Evolutionary conservation across 2,329 filamentous ascomycete species (phyloP).

Genomic region (Venturia carpophila): DNA sequence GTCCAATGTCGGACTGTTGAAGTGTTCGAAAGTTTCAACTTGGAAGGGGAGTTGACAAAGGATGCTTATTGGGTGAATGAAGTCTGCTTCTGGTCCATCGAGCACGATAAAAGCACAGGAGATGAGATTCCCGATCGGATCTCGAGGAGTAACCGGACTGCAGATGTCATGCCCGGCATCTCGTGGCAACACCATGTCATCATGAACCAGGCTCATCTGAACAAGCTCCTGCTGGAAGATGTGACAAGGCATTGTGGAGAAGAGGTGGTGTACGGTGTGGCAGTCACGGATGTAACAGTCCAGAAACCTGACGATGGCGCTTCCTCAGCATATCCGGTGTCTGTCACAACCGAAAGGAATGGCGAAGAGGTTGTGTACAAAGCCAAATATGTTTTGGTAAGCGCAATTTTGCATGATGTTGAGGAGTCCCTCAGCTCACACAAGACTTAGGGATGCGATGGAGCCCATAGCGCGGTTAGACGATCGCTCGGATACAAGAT

Average conservation of each 20-base stretch:
- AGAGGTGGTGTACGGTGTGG: conserved; percentile 48
- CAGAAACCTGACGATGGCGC: conserved; percentile 30
- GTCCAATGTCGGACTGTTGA: conserved; percentile 60
- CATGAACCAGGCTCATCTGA: conserved; percentile 64
- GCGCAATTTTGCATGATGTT: not conserved
- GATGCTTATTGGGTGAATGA: conserved; percentile 61
- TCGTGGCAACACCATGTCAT: conserved; percentile 60
- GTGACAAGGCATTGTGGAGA: conserved; percentile 39
- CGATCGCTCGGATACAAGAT: conserved; percentile 49
- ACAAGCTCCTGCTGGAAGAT: conserved; percentile 48
- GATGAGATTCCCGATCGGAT: conserved; percentile 33
- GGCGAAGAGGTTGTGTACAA: conserved; percentile 27
- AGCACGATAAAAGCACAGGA: conserved; percentile 20
- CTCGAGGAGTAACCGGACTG: conserved; percentile 39
- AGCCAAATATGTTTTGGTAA: conserved; percentile 34
- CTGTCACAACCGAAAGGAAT: conserved; percentile 29
- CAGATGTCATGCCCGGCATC: conserved; percentile 52
- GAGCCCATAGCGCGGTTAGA: conserved; percentile 59
- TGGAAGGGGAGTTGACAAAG: conserved; percentile 54
- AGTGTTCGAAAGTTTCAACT: conserved; percentile 64
- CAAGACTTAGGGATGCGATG: conserved; percentile 48
- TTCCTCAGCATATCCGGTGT: conserved; percentile 27
- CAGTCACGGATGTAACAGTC: conserved; percentile 45
- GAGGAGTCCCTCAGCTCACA: not conserved
- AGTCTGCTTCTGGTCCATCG: conserved; percentile 42